Base-by-base conservation (phyloP, 2,329 filamentous ascomycete genomes). In the Ilyonectria destructans region DNA sequence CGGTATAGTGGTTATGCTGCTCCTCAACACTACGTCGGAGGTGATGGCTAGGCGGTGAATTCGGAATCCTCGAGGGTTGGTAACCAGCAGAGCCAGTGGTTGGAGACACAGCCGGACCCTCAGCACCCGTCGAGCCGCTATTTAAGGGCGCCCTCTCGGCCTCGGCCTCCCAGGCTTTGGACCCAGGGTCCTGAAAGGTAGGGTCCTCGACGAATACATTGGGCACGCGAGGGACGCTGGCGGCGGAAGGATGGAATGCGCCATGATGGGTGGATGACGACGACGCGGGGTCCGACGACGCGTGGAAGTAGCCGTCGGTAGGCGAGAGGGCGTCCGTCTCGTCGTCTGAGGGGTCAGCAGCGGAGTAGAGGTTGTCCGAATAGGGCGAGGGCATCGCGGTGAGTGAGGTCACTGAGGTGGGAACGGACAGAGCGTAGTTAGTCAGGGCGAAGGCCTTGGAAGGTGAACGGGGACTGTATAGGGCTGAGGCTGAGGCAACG, bases 301-400 rank as follows among this genome's bases (percentile, higher is more conserved):
- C 79, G 72, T 81, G 80, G 75, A 88, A 88, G 81, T 86, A 87
- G 40, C 85, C 86, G 68, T 88, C 84, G n/a, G 85, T 83, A 45
- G 86, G 86, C 33, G 85, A 87, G 63, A 86, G 78, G 46, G 79
- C 78, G 62, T 82, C 78, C 60, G 78, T 60, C 33, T 82, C 73
- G 45, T 81, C 77, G 65, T 77, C 78, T 55, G 82, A 82, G 13
- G 48, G 40, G 77, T 83, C 81, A 59, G 77, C 74, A 68, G 77
- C 80, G 66, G 83, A 84, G 79, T 85, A 85, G 68, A 86, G 76
- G 69, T 85, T 82, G 76, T 86, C 85, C 29, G 85, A 83, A 77
- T 85, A 84, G n/a, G 83, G 83, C 33, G 77, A 76, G 59, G 83
- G 77, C 85, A 86, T 87, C 77, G 73, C 35, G 54, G 35, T 31